Evolutionary conservation across 257 asterid genomes (phyloP).

Genomic region (Datura wrightii): DNA sequence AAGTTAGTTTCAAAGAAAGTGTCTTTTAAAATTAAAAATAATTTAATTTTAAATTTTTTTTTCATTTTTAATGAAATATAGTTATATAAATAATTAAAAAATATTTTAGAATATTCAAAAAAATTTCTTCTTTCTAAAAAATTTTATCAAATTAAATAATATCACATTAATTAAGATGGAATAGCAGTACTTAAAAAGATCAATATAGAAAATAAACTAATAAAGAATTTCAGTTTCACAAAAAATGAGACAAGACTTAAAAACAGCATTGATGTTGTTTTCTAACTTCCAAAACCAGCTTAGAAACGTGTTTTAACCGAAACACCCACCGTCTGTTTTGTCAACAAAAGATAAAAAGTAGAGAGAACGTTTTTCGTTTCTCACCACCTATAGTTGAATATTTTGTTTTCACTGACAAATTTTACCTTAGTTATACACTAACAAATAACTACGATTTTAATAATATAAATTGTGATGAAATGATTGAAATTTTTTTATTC

Average conservation of each 20-base stretch:
- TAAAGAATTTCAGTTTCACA: not conserved
- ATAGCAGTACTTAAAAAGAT: not conserved
- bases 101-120: too few species aligned
- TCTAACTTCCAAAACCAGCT: slow-evolving; percentile 7
- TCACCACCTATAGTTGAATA: not conserved
- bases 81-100: too few species aligned
- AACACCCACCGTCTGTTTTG: not conserved
- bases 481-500: too few species aligned
- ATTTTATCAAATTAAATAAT: too few species aligned
- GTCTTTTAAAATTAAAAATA: too few species aligned
- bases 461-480: too few species aligned
- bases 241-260: not conserved
- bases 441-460: too few species aligned
- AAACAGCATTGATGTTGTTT: slow-evolving; percentile 22
- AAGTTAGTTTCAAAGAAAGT: too few species aligned
- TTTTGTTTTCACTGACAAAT: not conserved
- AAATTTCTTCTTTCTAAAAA: too few species aligned
- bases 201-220: not conserved
- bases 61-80: too few species aligned
- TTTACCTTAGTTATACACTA: not conserved
- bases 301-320: slow-evolving; percentile 3
- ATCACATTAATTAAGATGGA: too few species aligned
- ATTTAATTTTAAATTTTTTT: too few species aligned
- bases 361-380: not conserved
- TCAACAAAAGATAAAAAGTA: not conserved